Conservation (phyloP, 495 filamentous ascomycete species). For the Ascobolus immersus region DNA sequence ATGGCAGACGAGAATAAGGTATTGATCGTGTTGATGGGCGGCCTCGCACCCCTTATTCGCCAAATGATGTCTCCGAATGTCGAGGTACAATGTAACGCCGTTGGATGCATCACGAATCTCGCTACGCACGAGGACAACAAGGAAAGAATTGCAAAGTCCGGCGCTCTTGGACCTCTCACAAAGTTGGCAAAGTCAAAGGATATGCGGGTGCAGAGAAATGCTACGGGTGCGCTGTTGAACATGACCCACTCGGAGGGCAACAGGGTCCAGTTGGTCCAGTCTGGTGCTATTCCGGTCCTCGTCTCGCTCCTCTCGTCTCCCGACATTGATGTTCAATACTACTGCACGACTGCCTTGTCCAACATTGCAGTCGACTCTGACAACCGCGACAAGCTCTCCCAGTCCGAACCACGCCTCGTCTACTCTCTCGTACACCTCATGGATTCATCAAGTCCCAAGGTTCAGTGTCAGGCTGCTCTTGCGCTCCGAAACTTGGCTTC, state of each 20-base stretch:
- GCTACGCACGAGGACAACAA: conserved; percentile 98
- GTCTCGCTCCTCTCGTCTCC: conserved; percentile 75
- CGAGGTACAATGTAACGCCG: conserved; percentile 96
- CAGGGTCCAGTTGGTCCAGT: conserved; percentile 84
- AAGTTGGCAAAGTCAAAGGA: conserved; percentile 88
- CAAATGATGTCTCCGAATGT: conserved; percentile 99
- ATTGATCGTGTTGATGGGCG: conserved; percentile 73
- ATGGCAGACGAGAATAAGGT: conserved; percentile 80
- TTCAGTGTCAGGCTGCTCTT: conserved; percentile 89
- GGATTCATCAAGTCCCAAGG: conserved; percentile 90
- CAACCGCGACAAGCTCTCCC: conserved; percentile 72
- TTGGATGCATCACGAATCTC: conserved; percentile 93
- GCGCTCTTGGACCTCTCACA: conserved; percentile 72
- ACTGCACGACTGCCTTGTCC: conserved; percentile 92
- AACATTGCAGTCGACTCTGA: conserved; percentile 89
- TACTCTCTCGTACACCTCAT: conserved; percentile 85
- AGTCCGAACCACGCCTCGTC: conserved; percentile 67
- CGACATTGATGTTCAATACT: conserved; percentile 96
- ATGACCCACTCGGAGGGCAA: conserved; percentile 99
- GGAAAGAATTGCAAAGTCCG: conserved; percentile 88
- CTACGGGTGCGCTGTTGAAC: conserved; percentile 83
- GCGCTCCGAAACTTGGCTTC: conserved; percentile 88
- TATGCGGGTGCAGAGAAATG: conserved; percentile 94
- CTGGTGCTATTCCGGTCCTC: conserved; percentile 84
- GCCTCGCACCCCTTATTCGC: conserved; percentile 71